Evolutionary conservation across 2,329 filamentous ascomycete genomes (phyloP).

Genomic region (Fusarium odoratissimum): DNA sequence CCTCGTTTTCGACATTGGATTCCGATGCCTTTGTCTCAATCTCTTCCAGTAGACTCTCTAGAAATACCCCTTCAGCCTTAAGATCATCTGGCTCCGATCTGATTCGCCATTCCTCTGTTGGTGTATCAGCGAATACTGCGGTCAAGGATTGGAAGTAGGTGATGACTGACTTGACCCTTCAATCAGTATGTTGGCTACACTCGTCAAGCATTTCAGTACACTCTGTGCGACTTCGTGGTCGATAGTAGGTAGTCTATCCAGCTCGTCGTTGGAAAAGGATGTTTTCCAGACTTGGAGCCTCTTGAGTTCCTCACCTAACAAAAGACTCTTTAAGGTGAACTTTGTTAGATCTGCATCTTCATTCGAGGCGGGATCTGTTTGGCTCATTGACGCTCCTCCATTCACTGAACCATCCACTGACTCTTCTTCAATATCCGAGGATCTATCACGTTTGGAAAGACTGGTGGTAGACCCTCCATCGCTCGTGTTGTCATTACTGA

Average conservation of each 20-base stretch:
- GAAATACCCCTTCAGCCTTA: neutral
- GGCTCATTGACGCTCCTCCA: neutral
- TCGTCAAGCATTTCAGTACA: neutral
- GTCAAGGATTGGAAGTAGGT: neutral
- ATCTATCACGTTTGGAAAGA: neutral
- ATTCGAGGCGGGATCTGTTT: neutral
- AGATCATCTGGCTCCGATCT: neutral
- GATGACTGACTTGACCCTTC: neutral
- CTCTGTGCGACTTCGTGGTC: constrained; percentile 3
- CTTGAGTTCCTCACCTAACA: constrained; percentile 5
- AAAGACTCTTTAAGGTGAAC: neutral
- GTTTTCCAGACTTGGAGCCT: constrained; percentile 11
- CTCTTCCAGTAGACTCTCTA: neutral
- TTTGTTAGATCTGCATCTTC: neutral
- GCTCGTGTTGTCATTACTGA: neutral
- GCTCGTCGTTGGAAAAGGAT: constrained; percentile 5
- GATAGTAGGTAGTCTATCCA: neutral
- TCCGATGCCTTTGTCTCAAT: neutral
- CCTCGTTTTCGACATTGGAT: neutral
- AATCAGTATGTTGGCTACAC: neutral
- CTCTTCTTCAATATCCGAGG: neutral
- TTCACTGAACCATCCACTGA: neutral
- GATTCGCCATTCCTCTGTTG: neutral
- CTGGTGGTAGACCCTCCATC: neutral
- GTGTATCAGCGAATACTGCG: neutral